Evolutionary conservation across 768 basidiomycete species (phyloP), one percentile per base, ranked within the genome.

Genomic region (Steccherinum ochraceum): DNA sequence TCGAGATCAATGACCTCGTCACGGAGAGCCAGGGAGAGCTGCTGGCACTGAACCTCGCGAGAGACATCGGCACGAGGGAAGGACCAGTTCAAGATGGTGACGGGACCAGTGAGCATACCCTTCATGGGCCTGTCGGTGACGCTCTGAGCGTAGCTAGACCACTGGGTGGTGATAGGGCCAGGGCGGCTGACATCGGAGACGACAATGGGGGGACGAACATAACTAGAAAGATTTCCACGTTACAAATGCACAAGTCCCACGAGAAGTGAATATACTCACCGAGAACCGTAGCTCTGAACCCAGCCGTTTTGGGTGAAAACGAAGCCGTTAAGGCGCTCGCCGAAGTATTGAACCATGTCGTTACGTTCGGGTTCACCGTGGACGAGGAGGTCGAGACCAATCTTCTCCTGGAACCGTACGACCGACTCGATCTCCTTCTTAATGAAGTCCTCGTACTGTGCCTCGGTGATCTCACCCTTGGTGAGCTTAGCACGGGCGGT

Each of bases 311-410:
- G 91, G 56, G 96, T 98, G 76, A 99, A 99, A 69, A 89, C 90
- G 66, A 99, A 97, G 58, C 96, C 96, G 46, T 80, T 74, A 56
- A 99, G 78, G 66, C 84, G 89, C 72, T 99, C 96, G 58, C 96
- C 96, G 61, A 98, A 99, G 83, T 99, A 99, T 75, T 98, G 94
- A 56, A 96, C 94, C 95, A 98, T 98, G 80, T 97, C 95, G 69
- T 97, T 97, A 63, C 95, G 84, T 77, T 99, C 95, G 49, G 95
- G 89, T 72, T 99, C 96, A 64, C 96, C 96, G 71, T 99, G 96
- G 55, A 99, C 96, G 61, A 98, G 80, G 52, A 99, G 80, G 72
- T 99, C 96, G 60, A 99, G 84, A 58, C 90, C 95, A 58, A 93
- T 80, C 70, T 81, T 84, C 78, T 98, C 95, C 72, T 99, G 96